Evolutionary conservation across 345 rosid genomes (phyloP).

Genomic region (Gossypium sturtianum): DNA sequence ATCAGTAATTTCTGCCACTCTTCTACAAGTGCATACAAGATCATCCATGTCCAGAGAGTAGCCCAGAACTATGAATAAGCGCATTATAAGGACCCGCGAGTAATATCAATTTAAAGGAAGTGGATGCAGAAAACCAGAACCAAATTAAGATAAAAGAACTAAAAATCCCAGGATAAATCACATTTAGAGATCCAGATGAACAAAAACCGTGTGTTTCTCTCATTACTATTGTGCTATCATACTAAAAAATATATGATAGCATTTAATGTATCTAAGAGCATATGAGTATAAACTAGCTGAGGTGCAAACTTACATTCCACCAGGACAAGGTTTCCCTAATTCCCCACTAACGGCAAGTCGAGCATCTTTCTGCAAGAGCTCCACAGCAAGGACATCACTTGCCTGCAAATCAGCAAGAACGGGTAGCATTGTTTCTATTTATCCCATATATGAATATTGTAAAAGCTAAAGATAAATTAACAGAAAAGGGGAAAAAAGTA

Average conservation of each 20-base stretch:
- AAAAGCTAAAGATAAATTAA: neutral
- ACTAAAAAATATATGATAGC: neutral
- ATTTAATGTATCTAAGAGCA: neutral
- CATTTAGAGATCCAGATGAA: neutral
- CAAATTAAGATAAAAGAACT: neutral
- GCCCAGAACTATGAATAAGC: neutral
- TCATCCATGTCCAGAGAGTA: neutral
- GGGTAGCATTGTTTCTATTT: constrained; percentile 12
- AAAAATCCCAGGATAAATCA: neutral
- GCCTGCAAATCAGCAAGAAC: constrained; percentile 48
- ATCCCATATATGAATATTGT: neutral
- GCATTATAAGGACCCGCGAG: neutral
- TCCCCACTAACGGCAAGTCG: constrained; percentile 81
- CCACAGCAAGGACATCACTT: constrained; percentile 95
- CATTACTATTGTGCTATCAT: constrained; percentile 5
- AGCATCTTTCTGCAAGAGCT: constrained; percentile 93
- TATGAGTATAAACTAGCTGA: neutral
- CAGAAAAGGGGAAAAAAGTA: neutral
- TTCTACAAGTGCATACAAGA: neutral
- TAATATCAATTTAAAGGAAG: neutral
- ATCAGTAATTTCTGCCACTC: neutral
- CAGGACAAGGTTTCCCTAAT: constrained; percentile 80
- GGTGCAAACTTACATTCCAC: constrained; percentile 63
- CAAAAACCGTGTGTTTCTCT: neutral
- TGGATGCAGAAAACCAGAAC: neutral